Base-by-base conservation (phyloP, 768 basidiomycete species). In the Suillus weaverae region DNA sequence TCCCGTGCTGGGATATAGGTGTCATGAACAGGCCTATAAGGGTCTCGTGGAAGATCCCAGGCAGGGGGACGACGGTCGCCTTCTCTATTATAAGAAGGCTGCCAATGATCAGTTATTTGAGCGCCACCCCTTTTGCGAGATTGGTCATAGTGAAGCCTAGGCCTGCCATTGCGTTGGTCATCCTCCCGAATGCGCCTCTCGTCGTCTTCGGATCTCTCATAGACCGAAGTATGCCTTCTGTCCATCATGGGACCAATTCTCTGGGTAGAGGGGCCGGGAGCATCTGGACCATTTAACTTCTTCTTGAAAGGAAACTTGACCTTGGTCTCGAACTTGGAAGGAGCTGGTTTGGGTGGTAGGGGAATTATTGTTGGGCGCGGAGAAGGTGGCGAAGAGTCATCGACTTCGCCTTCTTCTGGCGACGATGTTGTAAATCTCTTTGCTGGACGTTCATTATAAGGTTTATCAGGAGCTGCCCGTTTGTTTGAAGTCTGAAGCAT, bases 341-440 rank as follows among this genome's bases (percentile, higher is more conserved):
- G 70, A 26, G 69, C 70, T 56, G 81, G 75, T 68, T 81, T 80
- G 0, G 76, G 67, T n/a, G 80, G 79, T 56, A 76, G 69, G 30
- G 73, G 30, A 48, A 43, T 60, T 59, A 62, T 53, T 60, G 61
- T 22, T 66, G 41, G 73, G 67, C 26, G 70, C 67, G 63, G 59
- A 39, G 63, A 54, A 36, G 60, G 66, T 57, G 69, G 55, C 9
- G 67, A 71, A 48, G 74, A 78, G 73, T 92, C 91, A 76, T 91
- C 90, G 57, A 94, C 78, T 70, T 94, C 92, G 65, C 92, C 92
- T 73, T 94, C 92, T 75, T 94, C 92, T 59, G 91, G 91, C 1
- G 90, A 82, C 1, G 77, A 89, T 3, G 88, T 83, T 10, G 81
- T 80, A 22, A 73, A 79, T 51, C 89, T 82, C 71, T 92, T 92